A percentile compares a stretch with the other conserved stretches of the same genome.
These are phyloP conservation scores for Aegilops sharonensis DNA, from an alignment of 176 grass and related monocot genomes.

Conservation along the genomic window DNA sequence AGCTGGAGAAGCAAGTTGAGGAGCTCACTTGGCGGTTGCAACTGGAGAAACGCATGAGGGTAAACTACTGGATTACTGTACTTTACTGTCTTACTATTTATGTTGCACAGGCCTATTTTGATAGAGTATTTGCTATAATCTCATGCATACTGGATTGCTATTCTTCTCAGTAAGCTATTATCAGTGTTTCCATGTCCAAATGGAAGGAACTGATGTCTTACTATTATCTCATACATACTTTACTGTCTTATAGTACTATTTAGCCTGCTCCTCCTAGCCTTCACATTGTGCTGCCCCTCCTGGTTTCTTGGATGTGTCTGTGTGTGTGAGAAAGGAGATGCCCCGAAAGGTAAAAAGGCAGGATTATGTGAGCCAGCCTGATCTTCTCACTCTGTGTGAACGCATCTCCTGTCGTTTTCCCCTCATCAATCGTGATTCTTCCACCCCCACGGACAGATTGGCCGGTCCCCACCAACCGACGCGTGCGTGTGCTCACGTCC, in stretches of 20 bases:
- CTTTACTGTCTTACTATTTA: slow-evolving; percentile 12
- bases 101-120: slow-evolving; percentile 23
- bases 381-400: neutral
- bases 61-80: slow-evolving; percentile 45
- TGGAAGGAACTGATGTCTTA: neutral
- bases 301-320: neutral
- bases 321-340: neutral
- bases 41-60: slow-evolving; percentile 94
- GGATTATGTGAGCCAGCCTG: neutral
- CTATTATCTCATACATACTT: neutral
- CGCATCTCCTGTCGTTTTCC: neutral
- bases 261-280: no score
- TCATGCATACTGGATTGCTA: neutral
- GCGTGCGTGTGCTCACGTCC: neutral
- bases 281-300: no score
- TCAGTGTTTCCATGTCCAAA: slow-evolving; percentile 6
- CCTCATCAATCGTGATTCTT: neutral
- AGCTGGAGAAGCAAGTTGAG: slow-evolving; percentile 96
- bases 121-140: slow-evolving; percentile 10
- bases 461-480: neutral
- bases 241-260: neutral
- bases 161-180: neutral
- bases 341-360: neutral
- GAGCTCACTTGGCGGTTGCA: slow-evolving; percentile 90
- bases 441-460: neutral